Evolutionary conservation across 2,329 filamentous ascomycete genomes (phyloP), one percentile per base, ranked within the genome.

Genomic region (Colletotrichum caudatum): DNA sequence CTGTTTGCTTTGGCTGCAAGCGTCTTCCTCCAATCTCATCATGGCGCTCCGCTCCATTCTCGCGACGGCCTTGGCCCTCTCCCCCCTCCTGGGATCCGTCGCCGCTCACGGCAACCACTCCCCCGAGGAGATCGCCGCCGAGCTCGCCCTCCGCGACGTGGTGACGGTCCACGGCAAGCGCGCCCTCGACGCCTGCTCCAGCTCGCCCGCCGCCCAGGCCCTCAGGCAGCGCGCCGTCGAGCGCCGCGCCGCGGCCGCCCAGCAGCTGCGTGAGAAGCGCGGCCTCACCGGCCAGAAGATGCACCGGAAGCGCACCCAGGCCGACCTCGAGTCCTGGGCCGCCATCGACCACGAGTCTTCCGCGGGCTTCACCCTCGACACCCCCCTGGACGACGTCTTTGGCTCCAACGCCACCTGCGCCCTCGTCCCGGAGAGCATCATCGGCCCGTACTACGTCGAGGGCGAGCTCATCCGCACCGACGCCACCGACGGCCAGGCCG

Each of bases 401-500:
- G 71, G 71, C 23, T 69, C 71, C 53, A 71, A 73, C 63, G 67
- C 62, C 39, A 73, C 66, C 58, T 73, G 71, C 62, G 48, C 62
- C 33, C 67, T 73, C 57, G 66, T 71, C 23, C 71, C 71, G 26
- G 62, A 71, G 62, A 51, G 53, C 50, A 73, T 62, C 33, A 71
- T 71, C 53, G 71, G 71, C 20, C 71, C 67, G 4, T 73, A 83
- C 53, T 81, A 82, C 73, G 80, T 86, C 51, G 77, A 79, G 35
- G 85, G 84, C 57, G 84, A 86, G 76, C 79, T 82, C 68, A 76
- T 86, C 71, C 82, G 85, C 59, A 76, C 80, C 48, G 81, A 87
- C 72, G 79, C 86, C 71, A 82, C 80, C 66, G 84, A 87, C 67
- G 69, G 76, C 5, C 73, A 83, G 73, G 76, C 56, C 54, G 85